Evolutionary conservation across 345 rosid species (phyloP).

Genomic region (Kandelia obovata): DNA sequence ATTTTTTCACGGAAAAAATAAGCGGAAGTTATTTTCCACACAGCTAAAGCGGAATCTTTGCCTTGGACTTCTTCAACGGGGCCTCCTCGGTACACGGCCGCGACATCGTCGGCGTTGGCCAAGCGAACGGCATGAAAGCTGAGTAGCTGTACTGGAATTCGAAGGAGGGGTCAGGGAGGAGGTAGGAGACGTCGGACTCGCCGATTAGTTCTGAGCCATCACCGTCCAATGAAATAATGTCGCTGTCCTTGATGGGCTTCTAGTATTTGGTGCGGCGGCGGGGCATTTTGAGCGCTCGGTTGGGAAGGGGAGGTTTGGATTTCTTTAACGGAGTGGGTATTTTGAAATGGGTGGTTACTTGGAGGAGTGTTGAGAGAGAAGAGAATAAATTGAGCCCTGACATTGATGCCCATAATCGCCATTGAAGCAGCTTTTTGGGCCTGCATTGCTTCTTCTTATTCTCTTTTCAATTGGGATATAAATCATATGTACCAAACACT

Average conservation of each 20-base stretch:
- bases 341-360: conserved; percentile 19
- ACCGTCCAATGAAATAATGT: conserved; percentile 60
- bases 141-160: conserved; percentile 92
- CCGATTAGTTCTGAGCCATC: conserved; percentile 65
- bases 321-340: conserved; percentile 45
- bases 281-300: conserved; percentile 63
- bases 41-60: conserved; percentile 60
- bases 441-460: neutral
- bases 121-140: conserved; percentile 84
- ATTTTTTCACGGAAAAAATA: too few species aligned
- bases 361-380: conserved; percentile 60
- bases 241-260: conserved; percentile 67
- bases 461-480: too few species aligned
- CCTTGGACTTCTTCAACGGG: conserved; percentile 67
- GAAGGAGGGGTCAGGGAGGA: conserved; percentile 91
- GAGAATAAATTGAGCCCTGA: conserved; percentile 66
- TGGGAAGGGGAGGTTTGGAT: conserved; percentile 22
- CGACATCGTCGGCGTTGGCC: conserved; percentile 66
- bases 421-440: conserved; percentile 18
- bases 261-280: conserved; percentile 62
- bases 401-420: conserved; percentile 54
- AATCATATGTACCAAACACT: too few species aligned
- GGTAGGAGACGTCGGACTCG: conserved; percentile 80
- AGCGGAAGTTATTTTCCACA: too few species aligned
- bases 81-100: conserved; percentile 97